Percentiles rank a stretch among this genome's conserved stretches.
These are phyloP conservation scores for Tetraselmis striata DNA, from an alignment of 139 green algal species.

Conservation along the genomic window DNA sequence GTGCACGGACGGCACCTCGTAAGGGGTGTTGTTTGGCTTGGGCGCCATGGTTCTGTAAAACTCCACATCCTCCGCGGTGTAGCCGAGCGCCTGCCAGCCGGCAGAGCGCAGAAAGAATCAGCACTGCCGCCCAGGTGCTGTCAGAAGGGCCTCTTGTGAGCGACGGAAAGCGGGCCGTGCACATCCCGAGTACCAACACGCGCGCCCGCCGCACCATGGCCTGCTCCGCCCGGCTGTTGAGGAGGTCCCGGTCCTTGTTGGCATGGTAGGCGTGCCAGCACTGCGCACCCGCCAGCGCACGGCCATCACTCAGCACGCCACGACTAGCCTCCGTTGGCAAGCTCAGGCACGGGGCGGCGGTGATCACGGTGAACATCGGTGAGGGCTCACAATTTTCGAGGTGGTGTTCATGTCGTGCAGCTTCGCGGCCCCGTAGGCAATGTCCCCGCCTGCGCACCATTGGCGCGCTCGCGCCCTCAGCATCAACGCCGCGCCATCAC, in stretches of 20 bases:
- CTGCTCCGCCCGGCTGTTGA: not conserved
- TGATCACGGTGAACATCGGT: no score
- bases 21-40: not conserved
- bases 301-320: not conserved
- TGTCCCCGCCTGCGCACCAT: no score
- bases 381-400: not conserved
- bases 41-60: not conserved
- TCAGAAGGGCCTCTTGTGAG: no score
- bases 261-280: not conserved
- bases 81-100: not conserved
- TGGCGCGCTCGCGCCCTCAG: no score
- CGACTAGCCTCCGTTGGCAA: not conserved
- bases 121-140: no score
- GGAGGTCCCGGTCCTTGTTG: not conserved
- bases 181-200: no score
- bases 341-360: not conserved
- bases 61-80: not conserved
- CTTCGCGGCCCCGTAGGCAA: not conserved
- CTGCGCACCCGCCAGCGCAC: not conserved
- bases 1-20: not conserved
- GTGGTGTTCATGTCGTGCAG: not conserved
- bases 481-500: no score
- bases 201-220: no score
- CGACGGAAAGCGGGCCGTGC: no score
- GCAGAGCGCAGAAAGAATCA: no score